These are phyloP conservation scores for Cytospora schulzeri DNA, from an alignment of 2,329 filamentous ascomycete genomes.

Conservation along the genomic window DNA sequence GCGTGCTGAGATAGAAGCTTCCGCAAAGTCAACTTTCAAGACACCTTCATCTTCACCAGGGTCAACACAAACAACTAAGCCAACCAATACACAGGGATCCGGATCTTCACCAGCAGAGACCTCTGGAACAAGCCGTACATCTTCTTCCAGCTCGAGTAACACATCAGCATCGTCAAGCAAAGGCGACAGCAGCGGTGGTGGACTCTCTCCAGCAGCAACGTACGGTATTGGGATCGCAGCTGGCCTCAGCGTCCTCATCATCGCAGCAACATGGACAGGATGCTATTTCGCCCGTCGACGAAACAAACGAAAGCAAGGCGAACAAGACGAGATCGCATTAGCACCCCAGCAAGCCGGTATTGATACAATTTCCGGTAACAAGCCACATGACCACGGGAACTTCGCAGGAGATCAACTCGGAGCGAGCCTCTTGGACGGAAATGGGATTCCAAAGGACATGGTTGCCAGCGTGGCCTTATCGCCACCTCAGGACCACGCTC, in stretches of 20 bases:
- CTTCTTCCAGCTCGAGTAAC: no score
- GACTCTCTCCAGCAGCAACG: not conserved
- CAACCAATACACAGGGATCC: not conserved
- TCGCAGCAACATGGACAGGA: not conserved
- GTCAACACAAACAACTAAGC: slow-evolving; percentile 1
- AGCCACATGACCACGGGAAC: not conserved
- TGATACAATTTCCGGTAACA: not conserved
- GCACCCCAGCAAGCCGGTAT: not conserved
- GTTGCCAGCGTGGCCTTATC: not conserved
- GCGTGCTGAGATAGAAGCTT: not conserved
- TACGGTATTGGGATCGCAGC: slow-evolving; percentile 2
- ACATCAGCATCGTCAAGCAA: not conserved
- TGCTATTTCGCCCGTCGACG: not conserved
- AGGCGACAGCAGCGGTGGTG: no score
- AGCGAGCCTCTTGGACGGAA: not conserved
- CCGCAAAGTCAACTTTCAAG: not conserved
- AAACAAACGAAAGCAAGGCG: not conserved
- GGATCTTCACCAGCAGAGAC: not conserved
- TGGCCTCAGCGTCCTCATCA: not conserved
- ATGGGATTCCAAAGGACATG: not conserved
- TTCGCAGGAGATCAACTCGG: not conserved
- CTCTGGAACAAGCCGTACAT: not conserved
- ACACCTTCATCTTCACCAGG: not conserved
- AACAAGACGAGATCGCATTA: not conserved
- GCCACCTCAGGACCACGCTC: not conserved